Base-by-base conservation (phyloP, 2,329 filamentous ascomycete species). In the Byssochlamys sp. region DNA sequence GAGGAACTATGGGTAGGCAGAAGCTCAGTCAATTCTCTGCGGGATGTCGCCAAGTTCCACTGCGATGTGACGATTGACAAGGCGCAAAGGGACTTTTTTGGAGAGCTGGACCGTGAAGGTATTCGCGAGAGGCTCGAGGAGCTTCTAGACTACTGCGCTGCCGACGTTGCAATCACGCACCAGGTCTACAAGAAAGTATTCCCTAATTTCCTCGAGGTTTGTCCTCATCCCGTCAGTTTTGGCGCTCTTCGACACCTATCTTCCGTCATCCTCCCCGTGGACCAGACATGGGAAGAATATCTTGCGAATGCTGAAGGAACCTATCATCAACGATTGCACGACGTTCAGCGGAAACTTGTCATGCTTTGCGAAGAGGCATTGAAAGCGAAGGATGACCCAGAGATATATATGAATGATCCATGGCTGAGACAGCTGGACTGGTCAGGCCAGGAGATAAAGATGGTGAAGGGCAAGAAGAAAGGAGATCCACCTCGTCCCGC, bases 141-240 rank as follows among this genome's bases (percentile, higher is more conserved):
- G 60, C 81, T 99, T 9, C 76, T 99, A 53, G 87, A 95, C 69
- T 99, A 99, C 73, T 99, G 94, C 69, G 94, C 94, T 11, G 89
- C 90, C 1, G 94, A 99, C 75, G 94, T 99, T 19, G 85, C 86
- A 35, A 86, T 96, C 64, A 99, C 94, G 0, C 94, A 99, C 66
- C 85, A 86, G 53, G 89, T 99, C n/a, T 99, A 92, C 74, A 87
- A 90, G 69, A 90, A 90, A 59, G 91, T 97, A 1, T 94, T 99
- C 61, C 90, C 91, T 0, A 87, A 88, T 58, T 99, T 96, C 66
- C 78, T 96, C 24, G 80, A 90, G 51, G 89, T 89, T 27, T 99
- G 94, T 68, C 94, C 94, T 0, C 95, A 99, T 73, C 94, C 94
- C 0, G 94, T 99, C 67, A 97, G 91, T 74, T 99, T 99, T 67